Conservation (phyloP, 108 stramenopile genomes). For the Nitzschia sp. region DNA sequence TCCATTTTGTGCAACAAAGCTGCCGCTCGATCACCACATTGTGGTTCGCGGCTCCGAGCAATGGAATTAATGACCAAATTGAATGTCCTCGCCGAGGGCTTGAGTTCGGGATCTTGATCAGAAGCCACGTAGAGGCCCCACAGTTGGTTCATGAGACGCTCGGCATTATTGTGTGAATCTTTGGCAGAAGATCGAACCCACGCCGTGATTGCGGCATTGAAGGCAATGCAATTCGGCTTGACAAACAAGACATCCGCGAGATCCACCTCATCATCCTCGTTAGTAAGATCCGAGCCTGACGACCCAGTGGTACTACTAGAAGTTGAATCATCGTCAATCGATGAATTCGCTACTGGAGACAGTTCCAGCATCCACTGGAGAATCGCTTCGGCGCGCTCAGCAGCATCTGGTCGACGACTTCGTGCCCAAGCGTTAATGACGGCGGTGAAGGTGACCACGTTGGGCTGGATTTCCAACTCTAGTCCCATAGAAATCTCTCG, state of each 20-base stretch:
- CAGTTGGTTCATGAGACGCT: constrained; percentile 23
- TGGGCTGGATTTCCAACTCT: constrained; percentile 47
- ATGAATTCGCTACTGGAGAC: neutral
- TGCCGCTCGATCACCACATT: constrained; percentile 51
- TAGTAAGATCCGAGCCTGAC: no score
- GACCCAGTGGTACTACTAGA: neutral
- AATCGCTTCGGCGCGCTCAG: constrained; percentile 63
- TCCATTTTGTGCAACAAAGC: constrained; percentile 60
- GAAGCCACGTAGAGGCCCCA: constrained; percentile 1
- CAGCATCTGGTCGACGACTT: constrained; percentile 42
- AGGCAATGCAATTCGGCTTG: constrained; percentile 1
- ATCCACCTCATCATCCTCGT: constrained; percentile 1
- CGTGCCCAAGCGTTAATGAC: constrained; percentile 73
- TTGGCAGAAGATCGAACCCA: constrained; percentile 30
- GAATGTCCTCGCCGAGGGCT: constrained; percentile 59
- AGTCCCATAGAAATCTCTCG: neutral
- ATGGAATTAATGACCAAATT: constrained; percentile 59
- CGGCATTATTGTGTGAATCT: constrained; percentile 24
- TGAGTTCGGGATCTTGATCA: constrained; percentile 16
- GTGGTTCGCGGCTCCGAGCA: constrained; percentile 49
- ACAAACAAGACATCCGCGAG: neutral
- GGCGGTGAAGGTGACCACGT: constrained; percentile 55
- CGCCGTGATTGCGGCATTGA: constrained; percentile 52
- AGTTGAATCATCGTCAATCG: neutral
- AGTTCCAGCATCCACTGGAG: constrained; percentile 61